These are phyloP conservation scores for Metschnikowia cubensis DNA, from an alignment of 805 yeast genomes.

Conservation along the genomic window DNA sequence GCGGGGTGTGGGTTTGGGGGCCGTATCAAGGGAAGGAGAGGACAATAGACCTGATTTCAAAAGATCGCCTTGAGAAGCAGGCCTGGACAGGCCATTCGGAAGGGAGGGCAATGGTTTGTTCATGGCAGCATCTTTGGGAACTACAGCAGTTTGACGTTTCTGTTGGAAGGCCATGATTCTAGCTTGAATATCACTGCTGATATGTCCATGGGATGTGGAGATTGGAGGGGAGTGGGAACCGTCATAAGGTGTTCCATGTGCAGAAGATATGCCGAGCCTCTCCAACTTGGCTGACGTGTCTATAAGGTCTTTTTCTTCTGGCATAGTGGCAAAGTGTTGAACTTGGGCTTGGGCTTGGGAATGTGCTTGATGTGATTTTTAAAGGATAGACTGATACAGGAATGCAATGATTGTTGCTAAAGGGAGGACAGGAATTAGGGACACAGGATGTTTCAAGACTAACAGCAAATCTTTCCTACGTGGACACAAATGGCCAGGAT, in stretches of 20 bases:
- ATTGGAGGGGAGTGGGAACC: constrained; percentile 18
- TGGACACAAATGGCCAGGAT: neutral
- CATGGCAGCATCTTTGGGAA: constrained; percentile 8
- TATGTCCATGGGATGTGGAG: constrained; percentile 18
- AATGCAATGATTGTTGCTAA: neutral
- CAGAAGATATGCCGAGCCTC: constrained; percentile 11
- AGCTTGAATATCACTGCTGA: constrained; percentile 81
- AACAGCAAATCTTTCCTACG: neutral
- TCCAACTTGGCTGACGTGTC: constrained; percentile 16
- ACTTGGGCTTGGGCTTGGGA: neutral
- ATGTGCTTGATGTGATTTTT: neutral
- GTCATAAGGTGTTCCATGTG: constrained; percentile 14
- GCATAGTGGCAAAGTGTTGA: constrained; percentile 5
- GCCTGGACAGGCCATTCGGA: constrained; percentile 12
- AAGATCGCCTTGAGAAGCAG: constrained; percentile 12
- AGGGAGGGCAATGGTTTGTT: constrained; percentile 17
- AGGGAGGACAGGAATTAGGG: neutral
- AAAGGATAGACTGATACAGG: neutral
- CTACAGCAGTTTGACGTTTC: constrained; percentile 42
- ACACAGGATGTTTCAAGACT: neutral
- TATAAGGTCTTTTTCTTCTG: constrained; percentile 11
- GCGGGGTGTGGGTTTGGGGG: neutral
- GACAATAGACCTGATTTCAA: constrained; percentile 7
- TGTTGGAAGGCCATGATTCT: constrained; percentile 84
- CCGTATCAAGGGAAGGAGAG: constrained; percentile 9